Percentiles rank a stretch among this genome's conserved stretches.
phyloP scores from a whole-genome alignment of 1,284 basidiomycete genomes.

The Porodaedalea pini region DNA sequence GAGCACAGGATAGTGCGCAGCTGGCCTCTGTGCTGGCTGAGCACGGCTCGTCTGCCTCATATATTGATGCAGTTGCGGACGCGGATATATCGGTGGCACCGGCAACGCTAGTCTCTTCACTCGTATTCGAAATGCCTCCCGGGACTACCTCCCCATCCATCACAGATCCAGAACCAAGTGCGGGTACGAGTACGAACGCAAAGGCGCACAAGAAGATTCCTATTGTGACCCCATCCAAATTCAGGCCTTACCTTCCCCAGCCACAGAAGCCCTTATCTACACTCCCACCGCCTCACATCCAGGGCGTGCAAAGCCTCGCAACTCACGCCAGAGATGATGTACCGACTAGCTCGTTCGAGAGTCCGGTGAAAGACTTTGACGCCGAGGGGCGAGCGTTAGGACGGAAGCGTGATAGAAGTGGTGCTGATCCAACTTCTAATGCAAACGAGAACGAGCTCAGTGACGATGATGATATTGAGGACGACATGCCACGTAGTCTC shows the following conservation, averaged over 20 bases:
- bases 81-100: neutral
- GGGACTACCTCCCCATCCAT: neutral
- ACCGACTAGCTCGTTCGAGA: constrained; percentile 15
- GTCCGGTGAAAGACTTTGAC: constrained; percentile 3
- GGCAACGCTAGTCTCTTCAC: neutral
- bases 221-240: constrained; percentile 20
- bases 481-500: constrained; percentile 5
- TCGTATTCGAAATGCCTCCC: neutral
- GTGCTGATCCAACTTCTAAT: neutral
- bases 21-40: neutral
- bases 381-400: neutral
- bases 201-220: constrained; percentile 18
- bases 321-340: neutral
- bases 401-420: neutral
- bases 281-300: neutral
- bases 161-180: neutral
- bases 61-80: neutral
- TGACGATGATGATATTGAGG: constrained; percentile 17
- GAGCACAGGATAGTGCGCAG: neutral
- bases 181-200: neutral
- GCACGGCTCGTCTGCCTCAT: constrained; percentile 5
- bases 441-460: constrained; percentile 2
- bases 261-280: constrained; percentile 6
- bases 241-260: constrained; percentile 14
- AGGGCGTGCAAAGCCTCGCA: neutral